These are phyloP conservation scores for Gloeophyllum trabeum DNA, from an alignment of 768 basidiomycete species.

Conservation along the genomic window DNA sequence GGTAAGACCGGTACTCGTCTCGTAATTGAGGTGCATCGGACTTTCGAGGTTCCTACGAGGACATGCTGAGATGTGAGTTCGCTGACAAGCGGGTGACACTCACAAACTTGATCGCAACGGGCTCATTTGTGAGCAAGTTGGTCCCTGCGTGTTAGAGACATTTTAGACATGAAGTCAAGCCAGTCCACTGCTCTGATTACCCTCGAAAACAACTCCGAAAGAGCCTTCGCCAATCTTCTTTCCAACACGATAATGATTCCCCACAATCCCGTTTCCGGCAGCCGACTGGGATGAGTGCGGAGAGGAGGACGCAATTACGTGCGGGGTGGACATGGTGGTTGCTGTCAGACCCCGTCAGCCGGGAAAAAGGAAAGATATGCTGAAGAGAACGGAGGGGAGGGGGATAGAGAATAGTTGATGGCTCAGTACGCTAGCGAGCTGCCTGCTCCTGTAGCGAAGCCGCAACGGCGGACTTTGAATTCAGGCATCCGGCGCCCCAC, in stretches of 20 bases:
- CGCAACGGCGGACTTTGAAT: no score
- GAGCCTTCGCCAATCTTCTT: constrained; percentile 99
- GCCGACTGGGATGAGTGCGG: constrained; percentile 54
- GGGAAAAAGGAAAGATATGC: neutral
- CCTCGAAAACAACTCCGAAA: constrained; percentile 97
- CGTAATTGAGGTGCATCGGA: constrained; percentile 96
- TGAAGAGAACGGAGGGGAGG: neutral
- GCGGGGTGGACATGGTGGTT: constrained; percentile 60
- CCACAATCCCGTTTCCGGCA: constrained; percentile 64
- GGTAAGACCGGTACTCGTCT: constrained; percentile 96
- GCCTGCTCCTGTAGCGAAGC: no score
- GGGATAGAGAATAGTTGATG: neutral
- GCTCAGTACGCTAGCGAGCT: no score
- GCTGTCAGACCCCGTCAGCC: neutral
- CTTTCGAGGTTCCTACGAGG: constrained; percentile 79
- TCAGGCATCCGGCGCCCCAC: no score
- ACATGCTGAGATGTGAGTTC: neutral
- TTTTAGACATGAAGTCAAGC: constrained; percentile 5
- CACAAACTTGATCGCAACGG: constrained; percentile 97
- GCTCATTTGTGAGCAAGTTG: constrained; percentile 74
- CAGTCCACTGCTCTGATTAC: constrained; percentile 27
- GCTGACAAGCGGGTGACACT: constrained; percentile 17
- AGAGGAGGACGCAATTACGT: constrained; percentile 75
- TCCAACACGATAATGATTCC: constrained; percentile 78
- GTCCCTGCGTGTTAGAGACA: constrained; percentile 53